Evolutionary conservation across 805 yeast genomes (phyloP), one percentile per base, ranked within the genome.

Genomic region (Saccharomycopsis sp.): DNA sequence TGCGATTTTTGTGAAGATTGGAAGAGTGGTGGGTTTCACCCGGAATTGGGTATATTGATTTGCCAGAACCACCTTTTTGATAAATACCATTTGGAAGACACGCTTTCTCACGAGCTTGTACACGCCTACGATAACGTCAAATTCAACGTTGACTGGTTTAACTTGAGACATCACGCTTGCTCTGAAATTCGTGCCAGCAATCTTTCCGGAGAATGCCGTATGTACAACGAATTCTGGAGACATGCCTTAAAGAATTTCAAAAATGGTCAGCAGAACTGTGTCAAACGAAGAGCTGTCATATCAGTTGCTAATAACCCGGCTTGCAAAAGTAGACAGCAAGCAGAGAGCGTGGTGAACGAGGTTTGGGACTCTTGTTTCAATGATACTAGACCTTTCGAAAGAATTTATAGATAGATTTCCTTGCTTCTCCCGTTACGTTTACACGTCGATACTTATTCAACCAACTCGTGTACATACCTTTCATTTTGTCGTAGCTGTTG

Each of bases 351-450:
- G 3, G 97, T 94, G 2, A 83, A 87, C 62, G 86, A 87, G 63
- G 98, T 94, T 3, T 94, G 96, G 86, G 86, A 85, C 61, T 85
- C 92, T 52, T 94, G 99, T 69, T 94, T 91, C 69, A 85, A 84
- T 66, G 99, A 94, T 67, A 92, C 98, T 1, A 77, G 99, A 66
- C 99, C 99, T 1, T 94, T 90, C 71, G 98, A 94, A 65, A 85
- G 89, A 66, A 91, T 94, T 40, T 94, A 89, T 69, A 78, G 90
- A 61, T 87, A 71, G 68, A 15, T 59, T n/a, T 18, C 52, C 16
- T n/a, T 46, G 53, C 15, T 20, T 24, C 8, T 12, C 37, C n/a
- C 14, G 37, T 29, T 15, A 34, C 14, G 53, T 18, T 9, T 14
- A 8, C 29, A 4, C 12, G 15, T 20, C 9, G 16, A 34, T 16